Evolutionary conservation across 2,329 filamentous ascomycete genomes (phyloP).

Genomic region (Madurella mycetomatis): DNA sequence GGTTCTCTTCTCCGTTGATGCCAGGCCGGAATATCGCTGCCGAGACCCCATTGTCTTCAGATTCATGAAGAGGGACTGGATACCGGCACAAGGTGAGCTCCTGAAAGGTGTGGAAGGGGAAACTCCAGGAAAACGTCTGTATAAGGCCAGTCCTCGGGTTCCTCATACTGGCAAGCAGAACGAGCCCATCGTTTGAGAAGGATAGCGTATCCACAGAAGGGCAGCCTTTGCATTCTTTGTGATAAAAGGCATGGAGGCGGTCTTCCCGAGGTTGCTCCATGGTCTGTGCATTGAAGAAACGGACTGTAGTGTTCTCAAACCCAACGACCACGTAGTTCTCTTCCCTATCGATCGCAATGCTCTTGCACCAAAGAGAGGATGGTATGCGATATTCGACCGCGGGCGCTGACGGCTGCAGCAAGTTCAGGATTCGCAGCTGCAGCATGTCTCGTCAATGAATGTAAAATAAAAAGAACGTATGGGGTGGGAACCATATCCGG

Average conservation of each 20-base stretch:
- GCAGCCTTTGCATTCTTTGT: constrained; percentile 33
- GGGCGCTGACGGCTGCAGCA: constrained; percentile 29
- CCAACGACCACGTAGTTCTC: constrained; percentile 39
- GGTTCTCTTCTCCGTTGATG: constrained; percentile 31
- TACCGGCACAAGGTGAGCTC: constrained; percentile 36
- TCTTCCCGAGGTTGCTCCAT: constrained; percentile 35
- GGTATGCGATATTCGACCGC: constrained; percentile 38
- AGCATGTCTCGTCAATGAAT: not conserved
- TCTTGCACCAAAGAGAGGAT: constrained; percentile 36
- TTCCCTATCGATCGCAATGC: constrained; percentile 36
- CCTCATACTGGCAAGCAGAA: constrained; percentile 37
- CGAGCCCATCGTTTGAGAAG: constrained; percentile 38
- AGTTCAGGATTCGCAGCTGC: constrained; percentile 37
- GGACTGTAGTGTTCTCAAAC: constrained; percentile 37
- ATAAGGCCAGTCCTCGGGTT: constrained; percentile 33
- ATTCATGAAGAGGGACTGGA: constrained; percentile 37
- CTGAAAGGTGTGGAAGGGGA: constrained; percentile 34
- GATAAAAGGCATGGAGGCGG: constrained; percentile 32
- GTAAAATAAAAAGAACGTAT: not conserved
- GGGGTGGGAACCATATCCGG: not conserved
- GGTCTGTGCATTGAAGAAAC: constrained; percentile 36
- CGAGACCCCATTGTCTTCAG: constrained; percentile 38
- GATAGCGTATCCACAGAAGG: constrained; percentile 37
- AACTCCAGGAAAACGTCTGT: constrained; percentile 36
- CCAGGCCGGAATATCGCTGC: constrained; percentile 34